These are phyloP conservation scores for Fraxinus latifolia DNA, from an alignment of 305 asterid genomes.

Conservation along the genomic window DNA sequence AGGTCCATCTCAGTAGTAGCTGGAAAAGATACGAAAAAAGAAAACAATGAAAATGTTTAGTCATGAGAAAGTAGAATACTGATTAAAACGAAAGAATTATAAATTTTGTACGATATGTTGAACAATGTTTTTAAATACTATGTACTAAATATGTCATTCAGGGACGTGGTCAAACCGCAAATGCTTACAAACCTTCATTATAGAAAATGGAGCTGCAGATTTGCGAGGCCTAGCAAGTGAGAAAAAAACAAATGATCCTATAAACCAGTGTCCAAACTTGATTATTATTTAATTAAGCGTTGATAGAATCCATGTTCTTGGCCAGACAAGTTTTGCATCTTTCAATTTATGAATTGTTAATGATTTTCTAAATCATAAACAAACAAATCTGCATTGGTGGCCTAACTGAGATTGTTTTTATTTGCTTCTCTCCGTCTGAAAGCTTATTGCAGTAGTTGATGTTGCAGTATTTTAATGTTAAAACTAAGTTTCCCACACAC, in stretches of 20 bases:
- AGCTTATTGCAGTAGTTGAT: constrained; percentile 16
- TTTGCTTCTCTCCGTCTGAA: constrained; percentile 25
- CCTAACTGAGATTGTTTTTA: constrained; percentile 40
- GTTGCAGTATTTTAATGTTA: constrained; percentile 9
- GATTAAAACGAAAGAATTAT: not conserved
- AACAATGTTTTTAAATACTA: not conserved
- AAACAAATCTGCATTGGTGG: constrained; percentile 29
- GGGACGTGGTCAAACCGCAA: not conserved
- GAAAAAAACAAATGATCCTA: constrained; percentile 18
- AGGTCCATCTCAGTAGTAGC: not conserved
- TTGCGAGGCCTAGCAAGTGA: constrained; percentile 15
- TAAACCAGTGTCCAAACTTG: not conserved
- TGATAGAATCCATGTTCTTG: constrained; percentile 43
- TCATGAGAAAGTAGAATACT: not conserved
- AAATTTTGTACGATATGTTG: not conserved
- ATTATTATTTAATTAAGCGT: constrained; percentile 17
- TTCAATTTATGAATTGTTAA: constrained; percentile 12
- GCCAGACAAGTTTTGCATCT: constrained; percentile 18
- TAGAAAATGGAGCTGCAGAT: not conserved
- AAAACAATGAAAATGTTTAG: not conserved
- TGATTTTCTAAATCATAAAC: constrained; percentile 26
- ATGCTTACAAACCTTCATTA: constrained; percentile 14
- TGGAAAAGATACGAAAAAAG: not conserved
- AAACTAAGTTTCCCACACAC: not conserved
- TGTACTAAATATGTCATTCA: not conserved